Percentiles rank a stretch among this genome's conserved stretches.
These are phyloP conservation scores for Rubroshorea leprosula DNA, from an alignment of 345 rosid genomes.

Conservation along the genomic window DNA sequence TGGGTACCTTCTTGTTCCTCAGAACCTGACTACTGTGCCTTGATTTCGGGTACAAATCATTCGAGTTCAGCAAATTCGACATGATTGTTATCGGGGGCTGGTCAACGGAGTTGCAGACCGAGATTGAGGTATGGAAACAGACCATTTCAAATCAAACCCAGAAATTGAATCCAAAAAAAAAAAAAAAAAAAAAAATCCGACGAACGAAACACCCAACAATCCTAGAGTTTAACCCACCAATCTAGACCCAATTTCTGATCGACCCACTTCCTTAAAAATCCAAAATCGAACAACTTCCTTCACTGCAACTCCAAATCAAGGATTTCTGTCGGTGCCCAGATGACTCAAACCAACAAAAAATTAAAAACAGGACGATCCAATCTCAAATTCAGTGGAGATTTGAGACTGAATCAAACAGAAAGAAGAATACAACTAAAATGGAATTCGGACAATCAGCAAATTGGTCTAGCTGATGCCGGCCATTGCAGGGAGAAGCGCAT, in stretches of 20 bases:
- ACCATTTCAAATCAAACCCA: slow-evolving; percentile 59
- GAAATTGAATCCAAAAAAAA: slow-evolving; percentile 11
- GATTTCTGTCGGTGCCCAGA: slow-evolving; percentile 14
- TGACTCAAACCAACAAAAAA: neutral
- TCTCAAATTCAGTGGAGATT: slow-evolving; percentile 1
- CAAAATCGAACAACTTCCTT: slow-evolving; percentile 7
- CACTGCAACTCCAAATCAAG: slow-evolving; percentile 11
- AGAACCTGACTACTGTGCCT: slow-evolving; percentile 22
- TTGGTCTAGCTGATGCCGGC: neutral
- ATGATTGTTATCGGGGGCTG: slow-evolving; percentile 45
- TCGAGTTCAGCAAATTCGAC: slow-evolving; percentile 50
- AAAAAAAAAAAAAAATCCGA: slow-evolving; percentile 5
- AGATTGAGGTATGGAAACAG: slow-evolving; percentile 61
- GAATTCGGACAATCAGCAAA: neutral
- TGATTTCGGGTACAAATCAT: slow-evolving; percentile 36
- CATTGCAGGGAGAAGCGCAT: neutral
- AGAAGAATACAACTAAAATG: neutral
- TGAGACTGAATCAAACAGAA: neutral
- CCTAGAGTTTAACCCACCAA: slow-evolving; percentile 24
- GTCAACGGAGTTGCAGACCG: slow-evolving; percentile 74
- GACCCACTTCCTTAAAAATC: slow-evolving; percentile 28
- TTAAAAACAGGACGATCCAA: neutral
- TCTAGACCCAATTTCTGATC: slow-evolving; percentile 25
- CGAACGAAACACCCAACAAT: no score
- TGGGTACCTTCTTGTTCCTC: slow-evolving; percentile 28